phyloP scores from a whole-genome alignment of 805 yeast species.

The Candida sonorensis region DNA sequence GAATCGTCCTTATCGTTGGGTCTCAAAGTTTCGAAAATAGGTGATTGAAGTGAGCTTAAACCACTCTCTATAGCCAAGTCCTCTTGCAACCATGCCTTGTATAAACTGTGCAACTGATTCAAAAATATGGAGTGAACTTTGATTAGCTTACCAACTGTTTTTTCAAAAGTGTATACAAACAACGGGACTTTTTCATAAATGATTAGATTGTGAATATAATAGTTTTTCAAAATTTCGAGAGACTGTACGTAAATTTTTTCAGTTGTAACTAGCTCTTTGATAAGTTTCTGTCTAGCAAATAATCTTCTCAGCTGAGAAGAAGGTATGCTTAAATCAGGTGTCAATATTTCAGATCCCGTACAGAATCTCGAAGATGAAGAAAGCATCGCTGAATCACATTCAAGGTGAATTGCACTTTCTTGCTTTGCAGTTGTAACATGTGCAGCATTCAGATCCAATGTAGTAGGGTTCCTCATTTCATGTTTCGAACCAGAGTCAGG shows the following conservation, averaged over 20 bases:
- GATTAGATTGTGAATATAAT: conserved; percentile 35
- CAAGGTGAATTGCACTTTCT: no score
- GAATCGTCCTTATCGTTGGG: conserved; percentile 16
- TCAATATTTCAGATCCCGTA: no score
- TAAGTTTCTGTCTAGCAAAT: conserved; percentile 23
- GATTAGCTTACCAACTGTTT: conserved; percentile 24
- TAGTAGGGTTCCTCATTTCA: no score
- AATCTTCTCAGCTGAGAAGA: conserved; percentile 17
- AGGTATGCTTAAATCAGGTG: no score
- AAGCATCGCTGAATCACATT: no score
- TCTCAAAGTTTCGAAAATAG: conserved; percentile 16
- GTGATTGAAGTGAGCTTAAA: conserved; percentile 14
- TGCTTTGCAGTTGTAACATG: no score
- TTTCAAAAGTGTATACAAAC: conserved; percentile 23
- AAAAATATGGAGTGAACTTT: conserved; percentile 28
- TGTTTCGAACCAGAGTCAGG: no score
- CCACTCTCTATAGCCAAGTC: conserved; percentile 5
- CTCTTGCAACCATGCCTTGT: conserved; percentile 15
- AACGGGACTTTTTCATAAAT: conserved; percentile 30
- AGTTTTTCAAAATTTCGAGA: conserved; percentile 34
- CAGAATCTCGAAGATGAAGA: no score
- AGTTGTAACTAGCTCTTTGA: conserved; percentile 40
- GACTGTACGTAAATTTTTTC: conserved; percentile 43
- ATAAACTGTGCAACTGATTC: conserved; percentile 18
- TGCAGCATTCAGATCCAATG: no score